These are phyloP conservation scores for Hypoxylon cercidicola DNA, from an alignment of 495 filamentous ascomycete genomes.

Conservation along the genomic window DNA sequence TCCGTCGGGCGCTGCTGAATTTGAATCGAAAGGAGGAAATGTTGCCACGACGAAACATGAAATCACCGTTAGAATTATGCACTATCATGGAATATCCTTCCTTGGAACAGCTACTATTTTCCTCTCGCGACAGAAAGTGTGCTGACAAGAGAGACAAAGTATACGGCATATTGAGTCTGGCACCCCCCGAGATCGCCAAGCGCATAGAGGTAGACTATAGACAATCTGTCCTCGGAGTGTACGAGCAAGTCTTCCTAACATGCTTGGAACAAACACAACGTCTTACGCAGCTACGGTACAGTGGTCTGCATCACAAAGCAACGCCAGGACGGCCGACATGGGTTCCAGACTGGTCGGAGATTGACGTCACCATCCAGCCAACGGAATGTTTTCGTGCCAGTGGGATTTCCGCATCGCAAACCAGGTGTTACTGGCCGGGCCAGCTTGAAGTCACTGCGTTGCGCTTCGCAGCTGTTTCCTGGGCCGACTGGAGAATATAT, in stretches of 20 bases:
- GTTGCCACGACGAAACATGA: not conserved
- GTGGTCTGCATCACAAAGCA: not conserved
- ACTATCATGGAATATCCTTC: not conserved
- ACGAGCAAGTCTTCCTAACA: constrained; percentile 13
- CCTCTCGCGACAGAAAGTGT: not conserved
- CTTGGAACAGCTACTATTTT: not conserved
- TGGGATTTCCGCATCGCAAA: constrained; percentile 9
- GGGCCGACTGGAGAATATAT: not conserved
- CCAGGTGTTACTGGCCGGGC: not conserved
- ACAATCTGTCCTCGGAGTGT: constrained; percentile 1
- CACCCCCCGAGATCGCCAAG: not conserved
- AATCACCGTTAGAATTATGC: not conserved
- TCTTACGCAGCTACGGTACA: constrained; percentile 14
- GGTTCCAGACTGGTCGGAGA: constrained; percentile 29
- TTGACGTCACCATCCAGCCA: constrained; percentile 43
- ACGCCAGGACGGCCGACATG: constrained; percentile 11
- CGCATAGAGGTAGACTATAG: constrained; percentile 8
- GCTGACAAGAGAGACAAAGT: constrained; percentile 20
- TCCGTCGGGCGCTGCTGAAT: constrained; percentile 18
- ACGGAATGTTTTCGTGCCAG: constrained; percentile 18
- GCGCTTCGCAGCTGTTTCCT: constrained; percentile 1
- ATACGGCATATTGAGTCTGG: constrained; percentile 31
- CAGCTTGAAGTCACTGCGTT: constrained; percentile 10
- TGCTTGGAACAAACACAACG: not conserved
- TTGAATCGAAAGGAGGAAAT: constrained; percentile 8